Evolutionary conservation across 2,329 filamentous ascomycete species (phyloP).

Genomic region (Aulographum hederae): DNA sequence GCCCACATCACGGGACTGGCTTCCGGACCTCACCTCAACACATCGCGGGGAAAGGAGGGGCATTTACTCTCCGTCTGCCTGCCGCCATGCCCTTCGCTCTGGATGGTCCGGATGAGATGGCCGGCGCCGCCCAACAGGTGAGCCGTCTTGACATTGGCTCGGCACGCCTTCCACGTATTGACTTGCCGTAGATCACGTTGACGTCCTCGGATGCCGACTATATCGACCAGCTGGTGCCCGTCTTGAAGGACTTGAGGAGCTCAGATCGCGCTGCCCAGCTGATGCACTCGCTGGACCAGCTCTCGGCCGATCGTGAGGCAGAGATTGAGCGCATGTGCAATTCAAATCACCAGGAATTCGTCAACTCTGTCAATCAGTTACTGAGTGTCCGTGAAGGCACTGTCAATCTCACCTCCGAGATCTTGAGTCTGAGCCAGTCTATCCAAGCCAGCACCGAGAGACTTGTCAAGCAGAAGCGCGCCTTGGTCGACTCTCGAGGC

Average conservation of each 20-base stretch:
- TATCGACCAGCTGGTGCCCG: slow-evolving; percentile 84
- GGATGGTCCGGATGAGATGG: slow-evolving; percentile 28
- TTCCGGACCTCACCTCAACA: no score
- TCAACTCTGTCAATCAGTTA: slow-evolving; percentile 84
- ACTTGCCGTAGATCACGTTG: slow-evolving; percentile 67
- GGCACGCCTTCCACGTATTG: no score
- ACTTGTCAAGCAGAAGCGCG: slow-evolving; percentile 84
- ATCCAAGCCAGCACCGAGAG: slow-evolving; percentile 92
- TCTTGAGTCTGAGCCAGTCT: slow-evolving; percentile 79
- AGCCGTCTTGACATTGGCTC: no score
- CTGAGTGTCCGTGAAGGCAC: slow-evolving; percentile 83
- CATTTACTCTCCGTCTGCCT: no score
- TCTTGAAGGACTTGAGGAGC: slow-evolving; percentile 74
- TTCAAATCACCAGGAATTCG: slow-evolving; percentile 92
- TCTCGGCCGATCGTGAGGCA: slow-evolving; percentile 68
- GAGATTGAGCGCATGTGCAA: slow-evolving; percentile 92
- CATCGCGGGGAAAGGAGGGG: no score
- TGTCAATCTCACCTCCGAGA: slow-evolving; percentile 73
- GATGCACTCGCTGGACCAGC: slow-evolving; percentile 59
- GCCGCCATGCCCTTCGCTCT: slow-evolving; percentile 8
- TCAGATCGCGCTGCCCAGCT: slow-evolving; percentile 56
- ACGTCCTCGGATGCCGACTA: slow-evolving; percentile 86
- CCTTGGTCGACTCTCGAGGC: slow-evolving; percentile 76
- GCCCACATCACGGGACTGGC: no score
- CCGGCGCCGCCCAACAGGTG: slow-evolving; percentile 31